Base-by-base conservation (phyloP, 1,139 yeast genomes). In the Debaryomyces fabryi region DNA sequence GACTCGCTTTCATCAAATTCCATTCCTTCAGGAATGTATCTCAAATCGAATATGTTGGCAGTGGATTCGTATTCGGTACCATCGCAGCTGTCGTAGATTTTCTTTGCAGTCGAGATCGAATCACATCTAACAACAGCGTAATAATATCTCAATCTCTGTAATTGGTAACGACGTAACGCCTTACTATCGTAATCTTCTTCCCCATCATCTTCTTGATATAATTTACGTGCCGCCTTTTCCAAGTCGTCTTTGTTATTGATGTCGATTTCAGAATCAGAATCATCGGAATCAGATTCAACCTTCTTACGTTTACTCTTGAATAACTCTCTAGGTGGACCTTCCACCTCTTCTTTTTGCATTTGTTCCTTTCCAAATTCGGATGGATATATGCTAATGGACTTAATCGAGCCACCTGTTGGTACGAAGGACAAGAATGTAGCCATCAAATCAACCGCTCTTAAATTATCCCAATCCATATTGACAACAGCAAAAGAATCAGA, bases 41-140 rank as follows among this genome's bases (percentile, higher is more conserved):
- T 78, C 55, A 95, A 73, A 65, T 95, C 99, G 65, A 95, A 92
- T 49, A 89, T 81, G 64, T 95, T 95, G 16, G 99, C 96, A 0
- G 98, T 91, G 10, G 97, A 86, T 68, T 95, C 99, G 62, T 83
- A 93, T 67, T 95, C 99, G 0, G 97, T 82, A 23, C 97, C 97
- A 66, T 95, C 99, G 69, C 96, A 88, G 60, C 82, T 87, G 40
- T 83, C 84, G 63, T 92, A 95, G 38, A 95, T 90, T 40, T 72
- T 71, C 58, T 83, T 79, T 0, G 98, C 88, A 0, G 97, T 87
- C 4, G 65, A 68, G 1, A 88, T 74, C 27, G 85, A 78, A 60
- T 89, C 96, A 71, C 98, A 93, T 49, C 74, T 78, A 3, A 93
- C 92, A n/a, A 95, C 86, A 0, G 98, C 99, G 64, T 93, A 95